Conservation (phyloP, 495 filamentous ascomycete species). For the Penicillium coffeae region DNA sequence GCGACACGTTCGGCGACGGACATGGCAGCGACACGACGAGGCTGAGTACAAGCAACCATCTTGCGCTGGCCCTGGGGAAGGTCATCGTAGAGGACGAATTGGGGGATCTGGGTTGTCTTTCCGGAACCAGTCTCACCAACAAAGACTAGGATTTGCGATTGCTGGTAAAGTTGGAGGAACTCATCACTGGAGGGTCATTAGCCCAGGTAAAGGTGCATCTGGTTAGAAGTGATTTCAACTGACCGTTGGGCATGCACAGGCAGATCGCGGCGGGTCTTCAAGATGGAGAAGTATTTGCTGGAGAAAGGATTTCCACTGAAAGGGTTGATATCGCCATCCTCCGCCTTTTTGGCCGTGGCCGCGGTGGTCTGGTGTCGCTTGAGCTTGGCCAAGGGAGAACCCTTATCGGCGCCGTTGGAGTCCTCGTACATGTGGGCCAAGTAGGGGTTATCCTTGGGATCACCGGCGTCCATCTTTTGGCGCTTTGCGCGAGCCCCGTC, state of each 20-base stretch:
- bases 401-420: conserved; percentile 37
- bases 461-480: conserved; percentile 48
- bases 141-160: conserved; percentile 92
- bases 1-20: conserved; percentile 98
- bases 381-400: conserved; percentile 58
- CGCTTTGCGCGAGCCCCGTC: conserved; percentile 45
- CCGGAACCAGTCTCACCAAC: conserved; percentile 83
- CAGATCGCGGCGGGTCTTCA: conserved; percentile 76
- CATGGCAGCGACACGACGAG: conserved; percentile 97
- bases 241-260: conserved; percentile 88
- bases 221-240: conserved; percentile 13
- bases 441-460: conserved; percentile 73
- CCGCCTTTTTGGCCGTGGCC: conserved; percentile 62
- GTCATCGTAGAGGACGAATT: conserved; percentile 97
- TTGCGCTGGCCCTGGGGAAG: conserved; percentile 79
- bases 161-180: conserved; percentile 88
- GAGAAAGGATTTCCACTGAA: conserved; percentile 76
- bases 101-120: conserved; percentile 94
- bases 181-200: conserved; percentile 59
- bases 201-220: conserved; percentile 1
- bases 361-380: conserved; percentile 80
- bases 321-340: conserved; percentile 80
- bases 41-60: conserved; percentile 96
- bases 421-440: conserved; percentile 81
- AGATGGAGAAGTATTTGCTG: conserved; percentile 79